A percentile compares a stretch with the other conserved stretches of the same genome.
Evolutionary conservation across 2,329 filamentous ascomycete species (phyloP).

Genomic region (Domatiomyces catenatus): DNA sequence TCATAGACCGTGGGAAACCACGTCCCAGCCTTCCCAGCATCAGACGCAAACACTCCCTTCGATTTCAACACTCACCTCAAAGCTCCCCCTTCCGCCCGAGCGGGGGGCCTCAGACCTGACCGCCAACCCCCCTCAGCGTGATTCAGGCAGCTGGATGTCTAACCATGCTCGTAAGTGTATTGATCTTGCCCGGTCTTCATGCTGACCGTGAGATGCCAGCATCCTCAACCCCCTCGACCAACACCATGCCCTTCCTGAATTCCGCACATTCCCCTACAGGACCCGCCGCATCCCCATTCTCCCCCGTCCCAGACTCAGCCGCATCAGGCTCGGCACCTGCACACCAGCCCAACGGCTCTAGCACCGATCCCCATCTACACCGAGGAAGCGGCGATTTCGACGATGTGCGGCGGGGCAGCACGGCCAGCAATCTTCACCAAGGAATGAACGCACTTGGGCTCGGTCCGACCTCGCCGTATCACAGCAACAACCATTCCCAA

Average conservation of each 20-base stretch:
- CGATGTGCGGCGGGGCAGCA: slow-evolving; percentile 34
- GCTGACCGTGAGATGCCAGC: slow-evolving; percentile 19
- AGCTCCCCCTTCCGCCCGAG: slow-evolving; percentile 25
- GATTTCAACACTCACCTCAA: slow-evolving; percentile 33
- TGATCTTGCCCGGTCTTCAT: slow-evolving; percentile 15
- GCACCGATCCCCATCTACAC: slow-evolving; percentile 34
- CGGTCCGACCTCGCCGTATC: slow-evolving; percentile 33
- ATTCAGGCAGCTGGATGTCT: slow-evolving; percentile 46
- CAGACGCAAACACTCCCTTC: slow-evolving; percentile 31
- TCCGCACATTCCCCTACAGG: slow-evolving; percentile 32
- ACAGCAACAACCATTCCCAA: slow-evolving; percentile 26
- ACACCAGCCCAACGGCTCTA: slow-evolving; percentile 25
- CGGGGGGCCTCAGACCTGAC: slow-evolving; percentile 29
- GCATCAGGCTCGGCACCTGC: slow-evolving; percentile 26
- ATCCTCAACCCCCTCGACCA: slow-evolving; percentile 35
- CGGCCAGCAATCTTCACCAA: slow-evolving; percentile 35
- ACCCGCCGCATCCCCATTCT: slow-evolving; percentile 28
- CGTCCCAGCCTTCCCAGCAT: slow-evolving; percentile 22
- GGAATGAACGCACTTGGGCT: slow-evolving; percentile 33
- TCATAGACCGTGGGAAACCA: slow-evolving; percentile 32
- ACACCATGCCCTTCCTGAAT: slow-evolving; percentile 29
- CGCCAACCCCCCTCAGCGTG: slow-evolving; percentile 35
- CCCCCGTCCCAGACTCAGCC: slow-evolving; percentile 20
- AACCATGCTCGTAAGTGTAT: slow-evolving; percentile 38
- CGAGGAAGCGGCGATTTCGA: slow-evolving; percentile 28